Percentiles rank a stretch among this genome's conserved stretches.
These are phyloP conservation scores for Rhizophagus clarus DNA, from an alignment of 192 early-diverging fungal species.

Conservation along the genomic window DNA sequence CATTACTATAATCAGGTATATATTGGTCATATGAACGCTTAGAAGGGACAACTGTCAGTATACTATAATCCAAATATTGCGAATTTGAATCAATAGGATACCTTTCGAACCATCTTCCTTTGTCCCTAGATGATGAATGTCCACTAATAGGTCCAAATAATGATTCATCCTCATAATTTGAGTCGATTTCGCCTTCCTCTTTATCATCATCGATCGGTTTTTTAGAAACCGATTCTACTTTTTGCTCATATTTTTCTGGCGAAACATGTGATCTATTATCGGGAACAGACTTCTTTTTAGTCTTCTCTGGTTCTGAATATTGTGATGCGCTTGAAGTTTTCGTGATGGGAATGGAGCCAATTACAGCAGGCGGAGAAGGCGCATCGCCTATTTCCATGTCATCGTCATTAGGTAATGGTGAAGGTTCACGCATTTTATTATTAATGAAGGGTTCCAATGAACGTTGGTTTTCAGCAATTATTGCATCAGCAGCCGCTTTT, in stretches of 20 bases:
- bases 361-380: conserved; percentile 41
- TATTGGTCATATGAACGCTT: not conserved
- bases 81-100: not conserved
- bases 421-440: conserved; percentile 16
- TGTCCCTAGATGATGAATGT: not conserved
- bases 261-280: not conserved
- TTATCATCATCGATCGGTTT: not conserved
- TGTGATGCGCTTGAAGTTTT: not conserved
- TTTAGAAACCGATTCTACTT: not conserved
- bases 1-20: not conserved
- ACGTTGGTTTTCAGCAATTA: conserved; percentile 27
- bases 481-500: conserved; percentile 39
- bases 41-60: not conserved
- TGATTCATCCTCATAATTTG: not conserved
- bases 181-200: conserved; percentile 15
- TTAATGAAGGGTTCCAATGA: conserved; percentile 28
- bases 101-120: not conserved
- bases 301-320: not conserved
- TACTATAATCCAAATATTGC: conserved; percentile 1
- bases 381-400: conserved; percentile 51
- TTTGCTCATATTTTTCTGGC: not conserved
- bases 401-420: conserved; percentile 40
- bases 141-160: not conserved
- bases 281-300: conserved; percentile 7
- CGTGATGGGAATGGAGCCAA: not conserved